phyloP scores from a whole-genome alignment of 208 protist genomes.

The Leishmania guyanensis region DNA sequence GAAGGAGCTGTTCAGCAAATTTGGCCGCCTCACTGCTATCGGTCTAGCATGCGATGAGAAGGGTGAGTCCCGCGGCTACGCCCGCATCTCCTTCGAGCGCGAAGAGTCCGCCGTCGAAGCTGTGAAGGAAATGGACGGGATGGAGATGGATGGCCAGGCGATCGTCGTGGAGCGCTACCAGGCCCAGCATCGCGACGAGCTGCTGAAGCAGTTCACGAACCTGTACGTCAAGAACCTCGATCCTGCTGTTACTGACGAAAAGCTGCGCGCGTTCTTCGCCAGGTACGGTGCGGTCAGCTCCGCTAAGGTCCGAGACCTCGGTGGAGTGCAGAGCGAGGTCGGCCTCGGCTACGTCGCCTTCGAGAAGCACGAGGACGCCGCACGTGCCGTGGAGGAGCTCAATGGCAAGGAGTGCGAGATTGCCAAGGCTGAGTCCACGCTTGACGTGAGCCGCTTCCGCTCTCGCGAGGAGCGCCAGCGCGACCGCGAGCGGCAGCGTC shows the following conservation, averaged over 20 bases:
- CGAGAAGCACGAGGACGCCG: conserved; percentile 90
- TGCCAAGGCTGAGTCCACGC: conserved; percentile 77
- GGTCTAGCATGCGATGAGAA: conserved; percentile 90
- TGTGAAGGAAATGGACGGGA: conserved; percentile 89
- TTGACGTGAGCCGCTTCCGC: conserved; percentile 97
- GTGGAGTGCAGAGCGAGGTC: conserved; percentile 72
- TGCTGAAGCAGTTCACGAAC: conserved; percentile 97
- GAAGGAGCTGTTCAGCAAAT: conserved; percentile 93
- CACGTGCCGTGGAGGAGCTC: conserved; percentile 87
- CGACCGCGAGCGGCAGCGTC: conserved; percentile 77
- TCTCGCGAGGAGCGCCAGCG: conserved; percentile 96
- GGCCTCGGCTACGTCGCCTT: conserved; percentile 99
- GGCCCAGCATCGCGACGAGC: conserved; percentile 93
- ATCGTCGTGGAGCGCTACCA: conserved; percentile 96
- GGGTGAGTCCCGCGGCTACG: conserved; percentile 94
- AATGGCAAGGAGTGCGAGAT: conserved; percentile 85
- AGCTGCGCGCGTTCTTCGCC: conserved; percentile 93
- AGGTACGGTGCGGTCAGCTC: conserved; percentile 96
- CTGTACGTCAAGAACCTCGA: conserved; percentile 99
- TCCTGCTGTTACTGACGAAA: conserved; percentile 93
- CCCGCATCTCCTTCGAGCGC: conserved; percentile 97
- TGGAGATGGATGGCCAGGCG: conserved; percentile 85
- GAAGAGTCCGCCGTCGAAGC: conserved; percentile 94
- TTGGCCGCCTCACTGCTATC: conserved; percentile 93
- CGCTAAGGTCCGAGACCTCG: conserved; percentile 95